phyloP scores from a whole-genome alignment of 2,329 filamentous ascomycete genomes.

The Penicillium expansum region DNA sequence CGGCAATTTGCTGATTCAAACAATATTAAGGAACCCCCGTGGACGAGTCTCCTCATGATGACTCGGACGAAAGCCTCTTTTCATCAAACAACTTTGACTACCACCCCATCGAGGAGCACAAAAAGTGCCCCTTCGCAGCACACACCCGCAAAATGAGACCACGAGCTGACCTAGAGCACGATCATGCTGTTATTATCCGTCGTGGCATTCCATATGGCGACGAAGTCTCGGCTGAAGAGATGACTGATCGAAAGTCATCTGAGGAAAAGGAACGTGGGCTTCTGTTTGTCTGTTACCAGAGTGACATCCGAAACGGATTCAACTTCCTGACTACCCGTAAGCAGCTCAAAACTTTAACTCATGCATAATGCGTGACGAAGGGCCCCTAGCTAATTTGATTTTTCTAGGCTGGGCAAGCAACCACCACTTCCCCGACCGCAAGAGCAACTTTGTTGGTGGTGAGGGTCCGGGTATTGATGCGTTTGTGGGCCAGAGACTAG shows the following conservation, averaged over 20 bases:
- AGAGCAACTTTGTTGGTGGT: slow-evolving; percentile 4
- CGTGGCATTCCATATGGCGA: slow-evolving; percentile 47
- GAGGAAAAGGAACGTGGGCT: slow-evolving; percentile 43
- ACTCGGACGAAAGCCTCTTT: slow-evolving; percentile 35
- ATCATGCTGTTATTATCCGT: slow-evolving; percentile 41
- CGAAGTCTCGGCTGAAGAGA: slow-evolving; percentile 39
- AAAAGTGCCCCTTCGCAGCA: slow-evolving; percentile 47
- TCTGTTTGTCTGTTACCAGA: slow-evolving; percentile 49
- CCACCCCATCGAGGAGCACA: slow-evolving; percentile 26
- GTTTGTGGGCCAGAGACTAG: slow-evolving; percentile 19
- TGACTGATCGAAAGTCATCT: slow-evolving; percentile 22
- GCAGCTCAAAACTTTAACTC: background rate
- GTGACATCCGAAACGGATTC: slow-evolving; percentile 40
- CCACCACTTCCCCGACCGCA: slow-evolving; percentile 17
- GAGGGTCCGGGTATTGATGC: slow-evolving; percentile 22
- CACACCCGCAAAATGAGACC: slow-evolving; percentile 51
- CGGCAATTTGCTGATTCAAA: background rate
- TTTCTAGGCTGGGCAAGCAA: slow-evolving; percentile 25
- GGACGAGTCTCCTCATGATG: slow-evolving; percentile 29
- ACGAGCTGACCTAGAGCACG: slow-evolving; percentile 34
- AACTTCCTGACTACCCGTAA: slow-evolving; percentile 34
- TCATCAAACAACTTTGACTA: slow-evolving; percentile 43
- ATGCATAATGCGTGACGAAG: background rate
- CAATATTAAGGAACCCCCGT: slow-evolving; percentile 33
- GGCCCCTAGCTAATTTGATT: background rate